phyloP scores from a whole-genome alignment of 2,329 filamentous ascomycete genomes.

The Drechslerella dactyloides region DNA sequence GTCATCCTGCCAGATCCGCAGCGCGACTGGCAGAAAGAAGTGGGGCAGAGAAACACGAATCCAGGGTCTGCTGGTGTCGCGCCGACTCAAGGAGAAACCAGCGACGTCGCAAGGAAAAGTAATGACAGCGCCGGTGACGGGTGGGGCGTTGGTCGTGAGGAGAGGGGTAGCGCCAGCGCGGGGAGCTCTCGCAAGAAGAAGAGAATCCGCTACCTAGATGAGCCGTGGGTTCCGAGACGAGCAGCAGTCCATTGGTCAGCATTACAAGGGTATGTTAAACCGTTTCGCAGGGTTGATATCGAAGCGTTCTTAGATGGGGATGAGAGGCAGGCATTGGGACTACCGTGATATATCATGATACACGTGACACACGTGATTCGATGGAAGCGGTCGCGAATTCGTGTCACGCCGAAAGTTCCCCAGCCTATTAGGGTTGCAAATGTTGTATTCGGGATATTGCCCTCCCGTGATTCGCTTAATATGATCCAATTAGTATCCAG shows the following conservation, averaged over 20 bases:
- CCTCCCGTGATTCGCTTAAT: too few relatives aligned
- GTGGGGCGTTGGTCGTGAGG: slow-evolving; percentile 3
- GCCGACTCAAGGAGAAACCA: background rate
- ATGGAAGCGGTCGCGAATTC: too few relatives aligned
- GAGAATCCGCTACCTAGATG: slow-evolving; percentile 10
- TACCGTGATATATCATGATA: too few relatives aligned
- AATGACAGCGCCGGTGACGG: slow-evolving; percentile 2
- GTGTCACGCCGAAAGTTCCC: too few relatives aligned
- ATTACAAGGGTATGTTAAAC: slow-evolving; percentile 2
- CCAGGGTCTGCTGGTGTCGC: background rate
- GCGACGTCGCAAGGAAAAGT: background rate
- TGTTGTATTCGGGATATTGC: too few relatives aligned
- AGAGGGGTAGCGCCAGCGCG: slow-evolving; percentile 10
- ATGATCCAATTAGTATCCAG: too few relatives aligned
- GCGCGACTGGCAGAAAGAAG: slow-evolving; percentile 24
- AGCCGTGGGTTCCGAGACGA: slow-evolving; percentile 32
- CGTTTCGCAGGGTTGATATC: slow-evolving; percentile 36
- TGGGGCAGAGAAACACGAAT: background rate
- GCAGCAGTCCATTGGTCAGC: slow-evolving; percentile 32
- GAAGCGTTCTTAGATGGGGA: slow-evolving; percentile 25
- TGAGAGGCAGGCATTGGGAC: background rate
- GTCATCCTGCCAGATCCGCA: slow-evolving; percentile 33
- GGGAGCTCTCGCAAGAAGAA: slow-evolving; percentile 1
- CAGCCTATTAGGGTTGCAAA: too few relatives aligned
- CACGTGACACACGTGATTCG: too few relatives aligned